Evolutionary conservation across 805 yeast genomes (phyloP), one percentile per base, ranked within the genome.

Genomic region (Pichia gijzeniarum): DNA sequence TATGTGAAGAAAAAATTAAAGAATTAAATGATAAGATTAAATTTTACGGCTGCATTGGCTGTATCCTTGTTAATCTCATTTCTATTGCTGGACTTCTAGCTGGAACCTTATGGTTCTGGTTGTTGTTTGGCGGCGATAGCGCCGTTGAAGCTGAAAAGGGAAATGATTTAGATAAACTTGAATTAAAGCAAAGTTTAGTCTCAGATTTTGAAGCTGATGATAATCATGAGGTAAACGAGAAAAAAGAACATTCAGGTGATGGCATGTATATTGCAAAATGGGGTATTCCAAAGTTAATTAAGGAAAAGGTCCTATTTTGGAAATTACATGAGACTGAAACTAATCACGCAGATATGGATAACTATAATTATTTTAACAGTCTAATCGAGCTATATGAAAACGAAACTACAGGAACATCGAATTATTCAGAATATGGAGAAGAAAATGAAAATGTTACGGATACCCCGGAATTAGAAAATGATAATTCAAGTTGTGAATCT

Each of bases 1-100:
- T 41, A 2, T 57, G 57, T 44, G 58, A 55, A 5, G 48, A 47
- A 19, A 48, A 46, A 38, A 36, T 55, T 10, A 28, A 45, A 14
- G 56, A 54, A 13, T 25, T 57, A n/a, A 43, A 30, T 25, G 46
- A 41, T 2, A 46, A 53, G 38, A 19, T 57, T 6, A 47, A 54
- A 16, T 25, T 49, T 20, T 45, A 44, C 34, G 43, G 45, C 9
- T 31, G 40, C 2, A 19, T 45, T 16, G 19, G 32, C 7, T 39
- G 42, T 13, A 17, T 32, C 4, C 17, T 37, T 5, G 35, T 32
- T 5, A 38, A 20, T 16, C 16, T 5, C 7, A 3, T 28, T 35
- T 16, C 12, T 36, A 18, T 28, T 30, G 10, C 13, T 28, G 6
- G 35, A 27, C 8, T 37, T 42, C 10, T 30, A 30, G 5, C n/a